Evolutionary conservation across 1,284 basidiomycete species (phyloP), one percentile per base, ranked within the genome.

Genomic region (Ganoderma resinaceum): DNA sequence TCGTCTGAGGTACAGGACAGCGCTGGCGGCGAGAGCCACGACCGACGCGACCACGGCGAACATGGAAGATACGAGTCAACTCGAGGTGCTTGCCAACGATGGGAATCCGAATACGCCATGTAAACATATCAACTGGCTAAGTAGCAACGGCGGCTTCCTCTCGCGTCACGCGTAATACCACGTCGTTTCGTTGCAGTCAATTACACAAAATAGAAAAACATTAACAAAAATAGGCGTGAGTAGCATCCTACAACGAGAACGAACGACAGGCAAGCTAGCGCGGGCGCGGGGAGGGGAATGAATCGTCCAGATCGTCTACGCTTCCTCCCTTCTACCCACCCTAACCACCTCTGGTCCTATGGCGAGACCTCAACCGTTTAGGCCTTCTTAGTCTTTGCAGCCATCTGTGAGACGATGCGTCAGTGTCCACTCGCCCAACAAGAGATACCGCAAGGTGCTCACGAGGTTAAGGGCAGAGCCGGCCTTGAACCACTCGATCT

Each of bases 401-500:
- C 84, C 85, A 86, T 86, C 84, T 85, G 66, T 9, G 46, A 42
- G n/a, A 42, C 35, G 40, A 46, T 12, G 63, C 46, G 14, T 49
- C 14, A 61, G 29, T 9, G 23, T 49, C 6, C 8, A 42, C 14
- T 42, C 23, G 14, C 26, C 46, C 8, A 4, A 49, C 29, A 46
- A 31, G 35, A 12, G 26, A 23, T 14, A 2, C 8, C 16, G 1
- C 14, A 18, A 23, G 49, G 72, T n/a, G n/a, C 88, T 61, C 68
- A 93, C 91, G 82, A 95, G 79, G 85, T 95, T 95, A 65, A 95
- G 87, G 38, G 93, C 94, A 74, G 92, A 94, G 65, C 95, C 95
- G 77, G 95, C 94, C 86, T 95, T 95, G 90, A 97, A 96, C 95
- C 95, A 97, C 76, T 89, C 92, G 78, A 96, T 95, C 82, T 97